Base-by-base conservation (phyloP, 768 basidiomycete species). In the Trametes cinnabarina region DNA sequence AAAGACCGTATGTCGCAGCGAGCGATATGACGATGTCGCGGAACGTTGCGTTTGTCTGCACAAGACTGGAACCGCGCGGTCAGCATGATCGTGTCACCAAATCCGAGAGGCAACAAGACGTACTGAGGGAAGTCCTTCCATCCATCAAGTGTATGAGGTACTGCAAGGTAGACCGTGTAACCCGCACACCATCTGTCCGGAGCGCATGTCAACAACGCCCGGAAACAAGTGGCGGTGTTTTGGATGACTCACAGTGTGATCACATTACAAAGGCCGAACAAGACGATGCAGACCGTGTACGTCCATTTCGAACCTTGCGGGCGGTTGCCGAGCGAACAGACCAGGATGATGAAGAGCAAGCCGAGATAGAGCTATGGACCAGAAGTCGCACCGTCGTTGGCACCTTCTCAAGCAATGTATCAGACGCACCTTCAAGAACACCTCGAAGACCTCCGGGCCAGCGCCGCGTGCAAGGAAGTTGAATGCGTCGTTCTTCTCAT, bases 291-390 rank as follows among this genome's bases (percentile, higher is more conserved):
- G 30, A 86, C 63, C 15, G 81, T 80, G 69, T 95, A 95, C 56
- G 85, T 87, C 85, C 86, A 92, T 74, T 92, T 91, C 11, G 90
- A 92, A 23, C 94, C 94, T 78, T 88, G 90, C 47, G 93, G 93
- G 48, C 94, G 86, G 73, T 96, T 96, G 40, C 94, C 94, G 53
- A 95, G 85, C 32, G 93, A 94, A 76, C 91, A 92, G 50, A 93
- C 88, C 49, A 86, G 77, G 62, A 88, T 81, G 52, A 94, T 82
- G 72, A 91, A 94, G 64, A 96, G 76, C 46, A 94, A 78, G 40
- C 82, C 88, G 61, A 96, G 90, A 72, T 94, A 96, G 47, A 96
- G 73, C 77, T 90, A 54, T 11, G 19, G 1, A 20, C 9, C 26
- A 25, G 19, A 7, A 19, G 37, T 28, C 46, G 32, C 28, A 17